Evolutionary conservation across 176 grass and related monocot species (phyloP).

Genomic region (Saccharum spontaneum): DNA sequence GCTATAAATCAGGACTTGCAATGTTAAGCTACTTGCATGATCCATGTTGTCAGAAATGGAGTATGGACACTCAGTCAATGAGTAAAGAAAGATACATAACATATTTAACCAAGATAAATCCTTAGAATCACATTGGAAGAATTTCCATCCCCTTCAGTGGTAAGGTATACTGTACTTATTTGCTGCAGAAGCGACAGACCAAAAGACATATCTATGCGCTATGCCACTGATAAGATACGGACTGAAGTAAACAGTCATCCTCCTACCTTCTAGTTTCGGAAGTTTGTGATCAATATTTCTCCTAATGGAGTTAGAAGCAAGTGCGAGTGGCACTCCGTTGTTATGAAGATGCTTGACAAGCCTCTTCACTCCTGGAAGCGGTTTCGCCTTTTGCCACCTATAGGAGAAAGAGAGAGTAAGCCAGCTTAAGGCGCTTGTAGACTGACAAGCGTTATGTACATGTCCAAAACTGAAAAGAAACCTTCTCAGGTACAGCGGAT

Average conservation of each 20-base stretch:
- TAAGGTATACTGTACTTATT: background rate
- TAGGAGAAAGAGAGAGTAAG: background rate
- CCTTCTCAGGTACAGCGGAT: conserved; percentile 74
- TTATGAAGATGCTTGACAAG: conserved; percentile 76
- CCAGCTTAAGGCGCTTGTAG: background rate
- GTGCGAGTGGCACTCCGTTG: conserved; percentile 64
- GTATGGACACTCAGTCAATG: background rate
- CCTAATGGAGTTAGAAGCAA: conserved; percentile 91
- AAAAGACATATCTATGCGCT: background rate
- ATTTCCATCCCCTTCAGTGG: background rate
- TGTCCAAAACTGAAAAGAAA: conserved; percentile 5
- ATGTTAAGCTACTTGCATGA: background rate
- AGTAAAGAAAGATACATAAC: conserved; percentile 1
- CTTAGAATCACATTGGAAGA: background rate
- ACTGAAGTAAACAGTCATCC: background rate
- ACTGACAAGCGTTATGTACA: background rate
- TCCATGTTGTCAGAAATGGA: conserved; percentile 6
- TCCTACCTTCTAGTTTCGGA: conserved; percentile 52
- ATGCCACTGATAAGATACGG: background rate
- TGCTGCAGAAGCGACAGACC: background rate
- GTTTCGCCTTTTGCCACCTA: conserved; percentile 69
- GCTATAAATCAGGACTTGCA: background rate
- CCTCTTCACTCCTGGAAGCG: conserved; percentile 69
- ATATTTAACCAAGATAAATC: background rate
- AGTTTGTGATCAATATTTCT: conserved; percentile 72